Evolutionary conservation across 73 alveolate species (phyloP).

Genomic region (Breviolum minutum): DNA sequence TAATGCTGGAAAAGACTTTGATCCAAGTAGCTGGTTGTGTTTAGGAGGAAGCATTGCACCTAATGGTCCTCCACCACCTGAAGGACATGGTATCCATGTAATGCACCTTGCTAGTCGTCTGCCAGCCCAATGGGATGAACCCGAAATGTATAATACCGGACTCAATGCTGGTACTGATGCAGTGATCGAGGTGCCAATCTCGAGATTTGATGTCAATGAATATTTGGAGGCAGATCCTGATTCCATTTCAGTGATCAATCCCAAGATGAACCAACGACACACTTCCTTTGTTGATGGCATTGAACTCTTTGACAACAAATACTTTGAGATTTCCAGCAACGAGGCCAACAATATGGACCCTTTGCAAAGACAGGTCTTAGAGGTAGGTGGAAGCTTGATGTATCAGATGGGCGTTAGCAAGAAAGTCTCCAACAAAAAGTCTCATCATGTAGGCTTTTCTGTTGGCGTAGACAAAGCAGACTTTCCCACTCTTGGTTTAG

Average conservation of each 20-base stretch:
- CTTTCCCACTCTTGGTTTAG: conserved; percentile 48
- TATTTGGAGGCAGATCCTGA: conserved; percentile 30
- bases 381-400: conserved; percentile 86
- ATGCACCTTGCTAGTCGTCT: conserved; percentile 42
- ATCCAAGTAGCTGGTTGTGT: conserved; percentile 74
- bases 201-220: conserved; percentile 34
- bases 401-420: conserved; percentile 84
- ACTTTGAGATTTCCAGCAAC: conserved; percentile 75
- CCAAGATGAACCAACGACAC: conserved; percentile 79
- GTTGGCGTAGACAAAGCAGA: conserved; percentile 88
- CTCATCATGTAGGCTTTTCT: conserved; percentile 81
- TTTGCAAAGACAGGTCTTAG: conserved; percentile 74
- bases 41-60: conserved; percentile 77
- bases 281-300: conserved; percentile 69
- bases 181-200: conserved; percentile 61
- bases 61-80: conserved; percentile 84
- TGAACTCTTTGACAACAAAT: conserved; percentile 85
- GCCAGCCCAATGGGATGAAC: conserved; percentile 90
- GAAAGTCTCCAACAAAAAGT: conserved; percentile 88
- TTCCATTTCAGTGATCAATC: conserved; percentile 30
- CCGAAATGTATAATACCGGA: conserved; percentile 85
- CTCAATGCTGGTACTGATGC: conserved; percentile 84
- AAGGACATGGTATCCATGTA: conserved; percentile 69
- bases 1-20: conserved; percentile 68
- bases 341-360: conserved; percentile 82